Evolutionary conservation across 164 flowering plant genomes (phyloP), one percentile per base, ranked within the genome.

Genomic region (Tinospora cordifolia): DNA sequence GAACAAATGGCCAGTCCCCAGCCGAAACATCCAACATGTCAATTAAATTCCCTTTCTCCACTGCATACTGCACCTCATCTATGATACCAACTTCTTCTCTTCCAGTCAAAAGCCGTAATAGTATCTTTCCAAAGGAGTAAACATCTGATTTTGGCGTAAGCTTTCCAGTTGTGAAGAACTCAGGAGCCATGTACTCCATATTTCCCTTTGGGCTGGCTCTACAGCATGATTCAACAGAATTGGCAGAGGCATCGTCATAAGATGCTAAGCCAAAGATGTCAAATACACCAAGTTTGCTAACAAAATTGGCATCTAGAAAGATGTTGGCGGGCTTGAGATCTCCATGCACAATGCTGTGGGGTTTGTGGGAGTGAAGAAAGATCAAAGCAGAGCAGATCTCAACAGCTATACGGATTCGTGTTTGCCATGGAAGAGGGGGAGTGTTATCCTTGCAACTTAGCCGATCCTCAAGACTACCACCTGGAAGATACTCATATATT

Each of bases 1-100:
- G 89, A 54, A 87, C 84, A 79, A 80, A 87, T 5, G 96, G 98
- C 96, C 98, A 92, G 60, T 87, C 86, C 60, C 96, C 96, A 40
- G 96, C 98, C 26, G 85, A 78, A 59, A 77, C 83, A 80, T 92
- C 98, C 77, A 92, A 72, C 8, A 90, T 27, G 40, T 34, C 40
- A 40, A 79, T 72, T 75, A 92, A 75, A 22, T 80, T 79, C 22
- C 85, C 90, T 6, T 70, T 72, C 51, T 82, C 86, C 39, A 92
- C n/a, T 12, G 93, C 92, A 71, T 79, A 68, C 59, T 83, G 83
- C 47, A 92, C 92, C 62, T 87, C 87, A 67, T 84, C 83, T 9
- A 74, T 46, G 17, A 92, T 81, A 47, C 89, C 87, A 78, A 83
- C n/a, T 13, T 91, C 88, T 9, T 83, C 75, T 67, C 72, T 82